Conservation (phyloP, 768 basidiomycete genomes). For the Mrakia hoshinonis region DNA sequence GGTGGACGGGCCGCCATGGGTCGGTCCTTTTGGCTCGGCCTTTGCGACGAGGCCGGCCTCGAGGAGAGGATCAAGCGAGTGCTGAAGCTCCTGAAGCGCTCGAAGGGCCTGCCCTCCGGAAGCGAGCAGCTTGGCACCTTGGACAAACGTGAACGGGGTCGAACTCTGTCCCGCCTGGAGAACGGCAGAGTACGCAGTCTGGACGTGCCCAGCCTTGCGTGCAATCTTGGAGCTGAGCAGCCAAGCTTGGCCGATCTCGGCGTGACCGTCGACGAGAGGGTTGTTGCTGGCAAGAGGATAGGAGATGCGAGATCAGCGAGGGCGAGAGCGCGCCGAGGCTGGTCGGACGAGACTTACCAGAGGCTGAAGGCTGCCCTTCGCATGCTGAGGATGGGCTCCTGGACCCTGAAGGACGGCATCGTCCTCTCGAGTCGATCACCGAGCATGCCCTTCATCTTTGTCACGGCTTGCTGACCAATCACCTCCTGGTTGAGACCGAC, state of each 20-base stretch:
- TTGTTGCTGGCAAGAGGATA: slow-evolving; percentile 11
- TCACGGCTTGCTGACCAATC: background rate
- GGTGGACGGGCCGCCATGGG: background rate
- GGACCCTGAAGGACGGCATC: slow-evolving; percentile 75
- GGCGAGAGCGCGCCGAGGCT: background rate
- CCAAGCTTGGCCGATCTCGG: slow-evolving; percentile 77
- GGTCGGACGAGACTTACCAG: slow-evolving; percentile 46
- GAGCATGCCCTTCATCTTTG: slow-evolving; percentile 48
- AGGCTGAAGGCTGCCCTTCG: slow-evolving; percentile 72
- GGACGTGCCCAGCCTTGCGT: slow-evolving; percentile 85
- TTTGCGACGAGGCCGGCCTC: background rate
- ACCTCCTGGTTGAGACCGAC: slow-evolving; percentile 3
- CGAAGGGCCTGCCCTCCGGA: slow-evolving; percentile 69
- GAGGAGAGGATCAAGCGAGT: slow-evolving; percentile 44
- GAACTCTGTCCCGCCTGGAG: slow-evolving; percentile 74
- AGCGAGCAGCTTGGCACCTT: slow-evolving; percentile 78
- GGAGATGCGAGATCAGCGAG: background rate
- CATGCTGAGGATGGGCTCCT: slow-evolving; percentile 83
- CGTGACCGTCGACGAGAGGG: slow-evolving; percentile 31
- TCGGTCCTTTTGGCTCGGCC: background rate
- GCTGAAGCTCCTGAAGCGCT: slow-evolving; percentile 77
- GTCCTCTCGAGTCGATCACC: slow-evolving; percentile 62
- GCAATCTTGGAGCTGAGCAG: slow-evolving; percentile 90
- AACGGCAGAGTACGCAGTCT: slow-evolving; percentile 92
- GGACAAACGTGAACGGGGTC: slow-evolving; percentile 69